Conservation (phyloP, 2,329 filamentous ascomycete genomes). For the Pseudogymnoascus sp. region DNA sequence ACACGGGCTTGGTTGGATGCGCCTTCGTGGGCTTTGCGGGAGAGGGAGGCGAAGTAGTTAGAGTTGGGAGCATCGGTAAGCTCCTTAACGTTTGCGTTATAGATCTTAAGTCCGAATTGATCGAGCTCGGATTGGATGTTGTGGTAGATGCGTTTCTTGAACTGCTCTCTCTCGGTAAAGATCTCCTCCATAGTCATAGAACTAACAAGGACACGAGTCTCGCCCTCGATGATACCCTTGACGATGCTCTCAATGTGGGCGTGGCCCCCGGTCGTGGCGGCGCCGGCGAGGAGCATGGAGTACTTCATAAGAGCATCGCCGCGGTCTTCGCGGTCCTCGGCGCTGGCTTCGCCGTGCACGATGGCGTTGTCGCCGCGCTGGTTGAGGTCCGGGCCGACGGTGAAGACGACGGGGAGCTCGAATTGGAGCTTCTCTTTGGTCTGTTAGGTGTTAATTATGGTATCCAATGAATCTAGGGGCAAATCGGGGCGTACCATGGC, state of each 20-base stretch:
- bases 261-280: slow-evolving; percentile 30
- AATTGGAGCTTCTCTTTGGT: slow-evolving; percentile 83
- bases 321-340: slow-evolving; percentile 38
- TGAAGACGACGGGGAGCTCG: slow-evolving; percentile 74
- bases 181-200: slow-evolving; percentile 90
- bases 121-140: slow-evolving; percentile 74
- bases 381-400: slow-evolving; percentile 71
- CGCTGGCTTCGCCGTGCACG: slow-evolving; percentile 15
- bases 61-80: slow-evolving; percentile 73
- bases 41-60: slow-evolving; percentile 77
- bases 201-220: slow-evolving; percentile 73
- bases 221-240: slow-evolving; percentile 84
- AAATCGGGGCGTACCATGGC: too few relatives aligned
- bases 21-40: slow-evolving; percentile 76
- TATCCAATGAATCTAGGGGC: too few relatives aligned
- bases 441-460: too few relatives aligned
- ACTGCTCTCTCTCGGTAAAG: slow-evolving; percentile 67
- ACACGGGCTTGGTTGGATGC: slow-evolving; percentile 70
- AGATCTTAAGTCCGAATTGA: slow-evolving; percentile 71
- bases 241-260: slow-evolving; percentile 75
- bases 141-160: slow-evolving; percentile 66
- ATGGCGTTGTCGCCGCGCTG: slow-evolving; percentile 40
- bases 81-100: slow-evolving; percentile 72
- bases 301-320: slow-evolving; percentile 69
- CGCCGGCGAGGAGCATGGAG: slow-evolving; percentile 67